Percentiles rank a stretch among this genome's conserved stretches.
These are phyloP conservation scores for Jacaranda copaia DNA, from an alignment of 257 asterid species.

Conservation along the genomic window DNA sequence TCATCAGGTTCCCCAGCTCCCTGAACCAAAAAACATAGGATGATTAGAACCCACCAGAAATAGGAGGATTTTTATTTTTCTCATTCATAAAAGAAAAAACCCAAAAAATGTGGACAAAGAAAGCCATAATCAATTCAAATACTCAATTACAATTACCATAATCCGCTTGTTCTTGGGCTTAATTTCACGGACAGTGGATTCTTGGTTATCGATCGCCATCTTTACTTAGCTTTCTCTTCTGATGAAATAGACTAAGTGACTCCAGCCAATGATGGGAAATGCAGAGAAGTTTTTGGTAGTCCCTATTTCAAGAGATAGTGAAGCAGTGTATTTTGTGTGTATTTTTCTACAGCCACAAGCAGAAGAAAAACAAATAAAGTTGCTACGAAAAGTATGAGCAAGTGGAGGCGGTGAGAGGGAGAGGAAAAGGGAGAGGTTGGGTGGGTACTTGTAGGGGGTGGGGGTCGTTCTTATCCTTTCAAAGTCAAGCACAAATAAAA, in stretches of 20 bases:
- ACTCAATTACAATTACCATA: constrained; percentile 44
- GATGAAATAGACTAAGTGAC: neutral
- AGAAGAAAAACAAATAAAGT: constrained; percentile 37
- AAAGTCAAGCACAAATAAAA: constrained; percentile 50
- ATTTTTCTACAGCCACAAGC: constrained; percentile 21
- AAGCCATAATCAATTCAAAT: neutral
- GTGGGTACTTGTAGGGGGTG: constrained; percentile 41
- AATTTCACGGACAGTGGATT: constrained; percentile 60
- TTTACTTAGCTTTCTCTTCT: constrained; percentile 9
- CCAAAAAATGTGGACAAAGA: neutral
- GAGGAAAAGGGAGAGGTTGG: constrained; percentile 38
- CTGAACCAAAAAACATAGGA: constrained; percentile 32
- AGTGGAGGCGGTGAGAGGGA: constrained; percentile 64
- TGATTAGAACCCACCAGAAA: neutral
- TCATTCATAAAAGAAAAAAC: neutral
- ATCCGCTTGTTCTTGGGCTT: constrained; percentile 65
- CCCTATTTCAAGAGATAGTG: neutral
- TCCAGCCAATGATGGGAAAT: neutral
- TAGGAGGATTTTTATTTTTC: neutral
- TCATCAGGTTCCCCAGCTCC: constrained; percentile 54
- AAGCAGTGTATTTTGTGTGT: constrained; percentile 9
- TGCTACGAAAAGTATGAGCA: constrained; percentile 48
- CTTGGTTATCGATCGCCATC: constrained; percentile 76
- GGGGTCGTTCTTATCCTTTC: constrained; percentile 63
- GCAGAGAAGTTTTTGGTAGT: neutral